A percentile compares a stretch with the other conserved stretches of the same genome.
Evolutionary conservation across 257 asterid genomes (phyloP).

Genomic region (Nicotiana tomentosiformis): DNA sequence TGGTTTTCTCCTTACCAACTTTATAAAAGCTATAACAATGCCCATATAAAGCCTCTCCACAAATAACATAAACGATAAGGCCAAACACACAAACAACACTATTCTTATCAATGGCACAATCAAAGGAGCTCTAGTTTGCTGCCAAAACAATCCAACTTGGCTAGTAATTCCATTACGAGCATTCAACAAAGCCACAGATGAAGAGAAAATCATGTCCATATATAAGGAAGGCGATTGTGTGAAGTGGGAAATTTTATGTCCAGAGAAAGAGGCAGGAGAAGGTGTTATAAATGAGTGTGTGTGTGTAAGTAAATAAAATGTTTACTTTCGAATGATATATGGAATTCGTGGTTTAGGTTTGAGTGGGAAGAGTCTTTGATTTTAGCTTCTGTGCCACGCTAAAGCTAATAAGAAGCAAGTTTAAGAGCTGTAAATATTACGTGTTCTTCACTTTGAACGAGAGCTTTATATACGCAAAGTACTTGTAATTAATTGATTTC

Average conservation of each 20-base stretch:
- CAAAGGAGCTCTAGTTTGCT: conserved; percentile 14
- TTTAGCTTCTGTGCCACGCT: not conserved
- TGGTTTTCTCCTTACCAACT: conserved; percentile 15
- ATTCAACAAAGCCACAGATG: not conserved
- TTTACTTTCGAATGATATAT: not conserved
- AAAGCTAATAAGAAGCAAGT: not conserved
- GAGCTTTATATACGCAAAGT: not conserved
- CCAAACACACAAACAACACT: conserved; percentile 35
- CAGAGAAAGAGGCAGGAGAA: not conserved
- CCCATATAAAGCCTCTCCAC: conserved; percentile 30
- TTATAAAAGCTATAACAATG: conserved; percentile 36
- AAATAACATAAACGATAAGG: conserved; percentile 26
- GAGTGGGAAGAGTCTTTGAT: not conserved
- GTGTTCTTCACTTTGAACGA: not conserved
- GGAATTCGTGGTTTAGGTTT: not conserved
- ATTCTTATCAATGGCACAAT: conserved; percentile 42
- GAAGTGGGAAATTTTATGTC: too few species aligned
- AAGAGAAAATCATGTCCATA: not conserved
- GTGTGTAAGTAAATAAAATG: not conserved
- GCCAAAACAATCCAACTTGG: conserved; percentile 31
- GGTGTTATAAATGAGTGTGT: not conserved
- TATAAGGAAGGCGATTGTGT: not conserved
- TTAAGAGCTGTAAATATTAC: not conserved
- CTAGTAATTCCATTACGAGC: conserved; percentile 18
- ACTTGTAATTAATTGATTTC: too few species aligned